phyloP scores from a whole-genome alignment of 345 rosid species.

The Camelina hispida region DNA sequence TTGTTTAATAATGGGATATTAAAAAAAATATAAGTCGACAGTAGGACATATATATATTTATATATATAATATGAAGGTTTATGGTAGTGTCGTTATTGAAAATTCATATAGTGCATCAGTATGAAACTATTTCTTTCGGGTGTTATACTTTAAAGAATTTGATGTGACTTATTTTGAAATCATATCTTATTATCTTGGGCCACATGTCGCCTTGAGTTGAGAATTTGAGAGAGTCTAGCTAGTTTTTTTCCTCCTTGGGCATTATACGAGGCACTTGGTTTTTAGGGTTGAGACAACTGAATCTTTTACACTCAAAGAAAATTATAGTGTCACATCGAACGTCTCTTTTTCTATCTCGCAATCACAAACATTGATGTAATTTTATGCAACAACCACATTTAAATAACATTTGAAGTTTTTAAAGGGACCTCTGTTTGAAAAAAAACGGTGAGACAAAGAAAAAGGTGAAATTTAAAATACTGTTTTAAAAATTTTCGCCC shows the following conservation, averaged over 20 bases:
- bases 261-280: constrained; percentile 12
- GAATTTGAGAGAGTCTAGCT: not conserved
- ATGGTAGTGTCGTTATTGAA: too few species aligned
- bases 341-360: constrained; percentile 29
- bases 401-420: too few species aligned
- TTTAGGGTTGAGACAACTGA: constrained; percentile 15
- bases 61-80: too few species aligned
- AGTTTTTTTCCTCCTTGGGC: constrained; percentile 18
- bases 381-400: constrained; percentile 19
- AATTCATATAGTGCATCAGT: too few species aligned
- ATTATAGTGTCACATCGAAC: constrained; percentile 30
- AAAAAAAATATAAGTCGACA: too few species aligned
- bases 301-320: constrained; percentile 24
- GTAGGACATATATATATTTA: not conserved
- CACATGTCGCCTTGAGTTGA: constrained; percentile 20
- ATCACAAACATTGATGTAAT: constrained; percentile 29
- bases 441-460: too few species aligned
- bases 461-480: too few species aligned
- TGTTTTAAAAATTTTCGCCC: too few species aligned
- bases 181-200: not conserved
- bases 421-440: too few species aligned
- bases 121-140: not conserved
- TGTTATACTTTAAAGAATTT: not conserved
- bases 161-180: not conserved
- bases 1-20: too few species aligned